Conservation (phyloP, 495 filamentous ascomycete genomes). For the Aspergillus wentii region DNA sequence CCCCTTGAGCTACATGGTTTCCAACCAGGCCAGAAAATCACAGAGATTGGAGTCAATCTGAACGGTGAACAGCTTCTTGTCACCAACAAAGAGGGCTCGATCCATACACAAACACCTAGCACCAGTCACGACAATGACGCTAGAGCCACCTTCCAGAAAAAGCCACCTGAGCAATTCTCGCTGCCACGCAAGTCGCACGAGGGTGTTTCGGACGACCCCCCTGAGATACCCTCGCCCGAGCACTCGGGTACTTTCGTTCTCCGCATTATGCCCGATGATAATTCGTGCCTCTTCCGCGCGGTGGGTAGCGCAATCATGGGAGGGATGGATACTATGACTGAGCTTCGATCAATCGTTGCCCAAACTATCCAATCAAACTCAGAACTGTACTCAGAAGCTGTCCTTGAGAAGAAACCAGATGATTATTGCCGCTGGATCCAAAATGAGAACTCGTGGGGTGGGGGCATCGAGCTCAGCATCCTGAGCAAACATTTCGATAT, state of each 20-base stretch:
- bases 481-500: slow-evolving; percentile 80
- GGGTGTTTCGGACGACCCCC: slow-evolving; percentile 50
- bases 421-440: slow-evolving; percentile 85
- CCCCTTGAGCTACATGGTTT: slow-evolving; percentile 55
- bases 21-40: slow-evolving; percentile 39
- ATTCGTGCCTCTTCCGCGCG: slow-evolving; percentile 90
- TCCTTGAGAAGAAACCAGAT: slow-evolving; percentile 69
- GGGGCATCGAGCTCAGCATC: slow-evolving; percentile 83
- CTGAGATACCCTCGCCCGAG: slow-evolving; percentile 60
- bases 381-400: slow-evolving; percentile 63
- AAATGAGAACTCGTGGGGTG: slow-evolving; percentile 80
- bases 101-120: slow-evolving; percentile 7
- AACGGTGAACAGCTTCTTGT: slow-evolving; percentile 83
- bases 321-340: slow-evolving; percentile 64
- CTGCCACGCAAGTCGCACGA: slow-evolving; percentile 13
- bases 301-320: slow-evolving; percentile 73
- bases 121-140: slow-evolving; percentile 14
- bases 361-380: slow-evolving; percentile 70
- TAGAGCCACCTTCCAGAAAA: slow-evolving; percentile 14
- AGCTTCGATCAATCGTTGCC: slow-evolving; percentile 79
- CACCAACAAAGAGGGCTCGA: slow-evolving; percentile 34
- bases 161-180: slow-evolving; percentile 13
- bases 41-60: slow-evolving; percentile 59
- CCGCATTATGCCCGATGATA: slow-evolving; percentile 96
- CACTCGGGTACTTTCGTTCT: slow-evolving; percentile 67